Evolutionary conservation across 768 basidiomycete species (phyloP).

Genomic region (Russula dissimulans): DNA sequence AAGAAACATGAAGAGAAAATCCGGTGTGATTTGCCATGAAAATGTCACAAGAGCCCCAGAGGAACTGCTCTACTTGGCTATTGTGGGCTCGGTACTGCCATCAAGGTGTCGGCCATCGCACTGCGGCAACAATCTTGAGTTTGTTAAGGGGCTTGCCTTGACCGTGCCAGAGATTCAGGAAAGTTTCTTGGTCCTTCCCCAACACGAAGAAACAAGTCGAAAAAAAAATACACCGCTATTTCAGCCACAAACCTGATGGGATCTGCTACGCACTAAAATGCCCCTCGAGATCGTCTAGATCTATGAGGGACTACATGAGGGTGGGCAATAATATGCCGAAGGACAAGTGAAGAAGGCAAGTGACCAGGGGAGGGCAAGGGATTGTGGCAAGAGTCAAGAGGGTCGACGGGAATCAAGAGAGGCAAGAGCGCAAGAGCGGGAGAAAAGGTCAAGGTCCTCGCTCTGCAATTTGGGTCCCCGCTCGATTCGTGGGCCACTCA

Average conservation of each 20-base stretch:
- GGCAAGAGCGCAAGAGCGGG: background rate
- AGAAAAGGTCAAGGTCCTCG: background rate
- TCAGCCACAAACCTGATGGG: background rate
- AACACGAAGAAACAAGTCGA: background rate
- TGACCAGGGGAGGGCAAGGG: background rate
- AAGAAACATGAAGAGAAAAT: background rate
- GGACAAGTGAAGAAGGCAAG: background rate
- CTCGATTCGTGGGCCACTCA: background rate
- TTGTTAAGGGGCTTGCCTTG: background rate
- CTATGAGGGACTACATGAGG: background rate
- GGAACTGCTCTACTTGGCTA: slow-evolving; percentile 11
- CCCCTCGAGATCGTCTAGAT: background rate
- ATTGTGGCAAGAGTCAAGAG: background rate
- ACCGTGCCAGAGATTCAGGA: background rate
- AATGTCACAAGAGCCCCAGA: slow-evolving; percentile 5
- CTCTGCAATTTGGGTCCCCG: background rate
- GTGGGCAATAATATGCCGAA: background rate
- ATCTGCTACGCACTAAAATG: background rate
- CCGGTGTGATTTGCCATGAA: slow-evolving; percentile 12
- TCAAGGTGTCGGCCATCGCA: background rate
- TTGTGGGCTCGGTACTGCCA: slow-evolving; percentile 8
- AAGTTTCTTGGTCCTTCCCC: background rate
- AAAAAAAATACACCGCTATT: slow-evolving; percentile 10
- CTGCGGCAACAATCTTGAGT: slow-evolving; percentile 8
- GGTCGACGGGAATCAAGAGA: no score